Base-by-base conservation (phyloP, 2,329 filamentous ascomycete genomes). In the Moelleriella libera region DNA sequence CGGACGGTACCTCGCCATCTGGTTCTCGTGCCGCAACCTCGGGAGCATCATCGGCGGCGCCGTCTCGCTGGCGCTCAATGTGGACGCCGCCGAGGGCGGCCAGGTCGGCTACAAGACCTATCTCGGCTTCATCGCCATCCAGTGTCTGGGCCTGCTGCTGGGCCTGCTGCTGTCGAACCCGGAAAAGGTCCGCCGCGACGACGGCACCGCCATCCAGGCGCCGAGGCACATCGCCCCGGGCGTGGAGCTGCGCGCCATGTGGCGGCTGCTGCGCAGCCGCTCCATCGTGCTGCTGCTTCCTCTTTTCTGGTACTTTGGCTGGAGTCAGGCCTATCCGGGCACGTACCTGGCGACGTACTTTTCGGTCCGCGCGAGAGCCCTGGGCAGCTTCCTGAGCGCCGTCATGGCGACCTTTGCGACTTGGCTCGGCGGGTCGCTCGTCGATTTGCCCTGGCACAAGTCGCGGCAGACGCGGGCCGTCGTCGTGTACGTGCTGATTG, bases 21-120 rank as follows among this genome's bases (percentile, higher is more conserved):
- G 58, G 58, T 52, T 60, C 2, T 71, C 68, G 65, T 75, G 73
- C 51, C 64, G 73, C 6, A 73, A 67, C 0, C 65, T 68, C 3
- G 74, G 73, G 0, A 71, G 69, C 6, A 46, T 74, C 1, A 48
- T 74, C 0, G 70, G 71, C 9, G 68, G 69, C 14, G 62, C 67
- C 1, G 69, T 74, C 44, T 65, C 69, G 0, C 58, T 74, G 14
- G 68, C 2, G 2, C 57, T 74, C 21, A 74, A 74, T 43, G 46
- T 55, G 14, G 44, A 45, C 21, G 55, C 53, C 4, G 49, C 55
- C 45, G 47, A 49, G 43, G 55, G 54, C 31, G 58, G 59, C 28
- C 58, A 53, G 41, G 53, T 61, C 9, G 52, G 51, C 1, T 54
- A 53, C 14, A 47, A 54, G 29, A 61, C 58, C 0, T 61, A 60